Conservation (phyloP, 2,329 filamentous ascomycete species). For the Pseudogymnoascus sp. region DNA sequence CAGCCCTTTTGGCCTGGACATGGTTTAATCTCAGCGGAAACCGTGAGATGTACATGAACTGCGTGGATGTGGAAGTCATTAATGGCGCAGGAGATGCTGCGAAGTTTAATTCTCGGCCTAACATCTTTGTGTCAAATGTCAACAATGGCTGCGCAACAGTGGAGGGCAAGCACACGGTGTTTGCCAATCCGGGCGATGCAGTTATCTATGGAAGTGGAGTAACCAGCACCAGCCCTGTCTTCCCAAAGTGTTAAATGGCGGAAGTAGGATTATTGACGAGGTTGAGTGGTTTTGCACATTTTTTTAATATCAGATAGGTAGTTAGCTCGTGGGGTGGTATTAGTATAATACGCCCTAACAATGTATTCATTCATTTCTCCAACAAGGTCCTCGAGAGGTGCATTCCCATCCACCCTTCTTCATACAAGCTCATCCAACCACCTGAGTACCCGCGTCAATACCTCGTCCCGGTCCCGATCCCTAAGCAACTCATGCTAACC, state of each 20-base stretch:
- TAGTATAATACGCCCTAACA: neutral
- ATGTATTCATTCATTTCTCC: neutral
- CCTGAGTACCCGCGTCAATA: neutral
- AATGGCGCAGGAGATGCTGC: conserved; percentile 10
- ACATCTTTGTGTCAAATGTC: conserved; percentile 43
- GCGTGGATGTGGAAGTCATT: conserved; percentile 41
- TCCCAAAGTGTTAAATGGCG: neutral
- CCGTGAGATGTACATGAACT: conserved; percentile 62
- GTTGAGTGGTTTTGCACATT: neutral
- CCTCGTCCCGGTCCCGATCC: neutral
- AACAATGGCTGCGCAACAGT: neutral
- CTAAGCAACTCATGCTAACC: neutral
- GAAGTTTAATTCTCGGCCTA: conserved; percentile 41
- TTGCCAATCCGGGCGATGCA: neutral
- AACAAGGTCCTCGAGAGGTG: neutral
- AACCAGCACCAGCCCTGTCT: neutral
- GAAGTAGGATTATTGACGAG: neutral
- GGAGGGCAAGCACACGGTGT: neutral
- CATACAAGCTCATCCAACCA: neutral
- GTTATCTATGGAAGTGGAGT: neutral
- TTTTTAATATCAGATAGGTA: neutral
- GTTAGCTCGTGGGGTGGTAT: neutral
- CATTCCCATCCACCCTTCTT: neutral
- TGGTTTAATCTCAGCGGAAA: conserved; percentile 53
- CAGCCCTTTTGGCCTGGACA: conserved; percentile 37